These are phyloP conservation scores for Apiotrichum mycotoxinovorans DNA, from an alignment of 1,284 basidiomycete species.

Conservation along the genomic window DNA sequence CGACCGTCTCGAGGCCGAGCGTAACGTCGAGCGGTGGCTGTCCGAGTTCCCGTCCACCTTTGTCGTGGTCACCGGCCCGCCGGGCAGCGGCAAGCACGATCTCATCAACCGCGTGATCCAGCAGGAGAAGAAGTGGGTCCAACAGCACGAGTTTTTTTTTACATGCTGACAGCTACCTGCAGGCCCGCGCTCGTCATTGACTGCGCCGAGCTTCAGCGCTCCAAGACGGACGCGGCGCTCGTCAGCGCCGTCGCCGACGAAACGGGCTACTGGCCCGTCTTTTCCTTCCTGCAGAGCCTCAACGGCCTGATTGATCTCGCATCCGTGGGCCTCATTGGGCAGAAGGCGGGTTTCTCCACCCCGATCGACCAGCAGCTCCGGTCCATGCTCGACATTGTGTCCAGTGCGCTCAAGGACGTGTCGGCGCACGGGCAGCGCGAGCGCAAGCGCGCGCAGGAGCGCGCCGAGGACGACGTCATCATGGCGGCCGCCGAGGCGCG, in stretches of 20 bases:
- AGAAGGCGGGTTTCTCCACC: constrained; percentile 85
- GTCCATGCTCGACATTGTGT: constrained; percentile 77
- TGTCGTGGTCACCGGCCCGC: constrained; percentile 78
- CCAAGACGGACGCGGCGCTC: constrained; percentile 67
- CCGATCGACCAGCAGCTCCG: constrained; percentile 82
- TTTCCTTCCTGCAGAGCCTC: constrained; percentile 80
- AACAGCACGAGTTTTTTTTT: neutral
- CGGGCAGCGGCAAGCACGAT: constrained; percentile 80
- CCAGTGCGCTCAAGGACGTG: constrained; percentile 66
- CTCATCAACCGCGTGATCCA: constrained; percentile 65
- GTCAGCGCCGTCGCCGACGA: constrained; percentile 69
- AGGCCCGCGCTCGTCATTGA: constrained; percentile 76
- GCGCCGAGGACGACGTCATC: constrained; percentile 24
- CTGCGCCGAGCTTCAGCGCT: constrained; percentile 69
- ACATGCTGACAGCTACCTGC: constrained; percentile 8
- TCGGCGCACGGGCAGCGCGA: constrained; percentile 48
- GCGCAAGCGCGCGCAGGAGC: constrained; percentile 43
- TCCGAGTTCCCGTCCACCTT: constrained; percentile 52
- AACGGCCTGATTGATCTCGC: constrained; percentile 89
- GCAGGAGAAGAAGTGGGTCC: constrained; percentile 59
- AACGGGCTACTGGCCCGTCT: constrained; percentile 80
- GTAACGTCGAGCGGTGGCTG: constrained; percentile 55
- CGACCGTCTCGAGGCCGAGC: constrained; percentile 73
- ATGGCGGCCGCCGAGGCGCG: constrained; percentile 36
- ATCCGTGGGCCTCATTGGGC: constrained; percentile 86